These are phyloP conservation scores for Sphagnum magellanicum DNA, from an alignment of 228 moss, liverwort and hornwort species.

Conservation along the genomic window DNA sequence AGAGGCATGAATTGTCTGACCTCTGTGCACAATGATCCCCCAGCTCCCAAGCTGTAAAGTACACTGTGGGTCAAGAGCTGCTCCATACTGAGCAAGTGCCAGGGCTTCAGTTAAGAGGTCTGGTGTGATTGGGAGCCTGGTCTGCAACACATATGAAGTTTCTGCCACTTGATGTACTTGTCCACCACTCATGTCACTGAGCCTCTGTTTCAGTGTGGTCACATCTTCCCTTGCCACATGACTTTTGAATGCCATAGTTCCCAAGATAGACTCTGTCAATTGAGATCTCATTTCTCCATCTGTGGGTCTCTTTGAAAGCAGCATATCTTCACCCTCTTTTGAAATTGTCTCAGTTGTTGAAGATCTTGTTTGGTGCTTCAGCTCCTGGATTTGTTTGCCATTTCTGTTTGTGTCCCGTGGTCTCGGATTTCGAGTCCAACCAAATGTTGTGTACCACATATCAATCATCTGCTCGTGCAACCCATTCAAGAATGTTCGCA, in stretches of 20 bases:
- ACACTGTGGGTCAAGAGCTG: not conserved
- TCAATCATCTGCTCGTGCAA: not conserved
- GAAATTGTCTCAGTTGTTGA: not conserved
- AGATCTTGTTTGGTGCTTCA: not conserved
- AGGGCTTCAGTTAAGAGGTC: not conserved
- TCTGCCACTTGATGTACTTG: constrained; percentile 1
- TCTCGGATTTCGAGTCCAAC: not conserved
- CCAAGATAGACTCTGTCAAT: not conserved
- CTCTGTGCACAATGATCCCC: not conserved
- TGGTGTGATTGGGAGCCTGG: not conserved
- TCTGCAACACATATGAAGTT: not conserved
- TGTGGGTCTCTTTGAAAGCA: not conserved
- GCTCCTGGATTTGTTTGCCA: not conserved
- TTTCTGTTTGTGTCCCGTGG: not conserved
- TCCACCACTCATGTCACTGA: not conserved
- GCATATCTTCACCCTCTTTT: constrained; percentile 1
- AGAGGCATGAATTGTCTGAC: not conserved
- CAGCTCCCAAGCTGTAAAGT: constrained; percentile 4
- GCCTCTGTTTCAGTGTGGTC: not conserved
- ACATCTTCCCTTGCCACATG: not conserved
- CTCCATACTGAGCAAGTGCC: not conserved
- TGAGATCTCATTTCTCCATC: not conserved
- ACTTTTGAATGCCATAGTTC: constrained; percentile 1
- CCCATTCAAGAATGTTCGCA: not conserved
- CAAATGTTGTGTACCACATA: not conserved